Percentiles rank a stretch among this genome's conserved stretches.
Conservation (phyloP, 2,329 filamentous ascomycete genomes). For the Fusarium poae region DNA sequence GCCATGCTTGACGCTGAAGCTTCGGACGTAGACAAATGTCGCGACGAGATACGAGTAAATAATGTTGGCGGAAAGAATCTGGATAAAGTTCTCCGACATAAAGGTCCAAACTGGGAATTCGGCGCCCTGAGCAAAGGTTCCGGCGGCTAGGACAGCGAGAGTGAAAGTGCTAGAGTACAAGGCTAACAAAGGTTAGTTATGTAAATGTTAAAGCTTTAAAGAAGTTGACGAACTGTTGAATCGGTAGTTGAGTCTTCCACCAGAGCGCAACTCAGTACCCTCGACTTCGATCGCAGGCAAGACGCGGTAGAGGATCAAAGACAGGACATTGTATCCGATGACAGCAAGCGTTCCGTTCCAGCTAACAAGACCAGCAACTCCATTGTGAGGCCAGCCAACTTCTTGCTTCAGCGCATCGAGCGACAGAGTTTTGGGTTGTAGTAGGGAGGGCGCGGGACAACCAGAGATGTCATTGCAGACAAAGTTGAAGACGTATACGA, state of each 20-base stretch:
- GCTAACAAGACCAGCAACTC: constrained; percentile 77
- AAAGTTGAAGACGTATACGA: constrained; percentile 84
- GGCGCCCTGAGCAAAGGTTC: constrained; percentile 81
- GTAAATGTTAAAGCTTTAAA: constrained; percentile 25
- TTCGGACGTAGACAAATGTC: constrained; percentile 82
- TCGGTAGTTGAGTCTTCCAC: constrained; percentile 83
- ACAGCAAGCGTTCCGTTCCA: constrained; percentile 77
- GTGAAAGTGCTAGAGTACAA: constrained; percentile 81
- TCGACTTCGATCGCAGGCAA: constrained; percentile 80
- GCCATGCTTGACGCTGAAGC: constrained; percentile 83
- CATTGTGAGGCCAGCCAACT: constrained; percentile 82
- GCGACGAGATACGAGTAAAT: constrained; percentile 80
- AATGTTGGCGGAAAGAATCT: constrained; percentile 86
- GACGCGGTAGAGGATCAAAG: constrained; percentile 78
- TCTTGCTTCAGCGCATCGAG: constrained; percentile 81
- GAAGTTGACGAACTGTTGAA: constrained; percentile 73
- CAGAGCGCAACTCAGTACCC: constrained; percentile 77
- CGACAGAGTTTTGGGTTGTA: constrained; percentile 78
- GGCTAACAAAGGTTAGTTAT: constrained; percentile 62
- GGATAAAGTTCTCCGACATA: constrained; percentile 90
- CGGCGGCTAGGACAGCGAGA: constrained; percentile 76
- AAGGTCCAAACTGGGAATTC: constrained; percentile 92
- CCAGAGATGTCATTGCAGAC: constrained; percentile 93
- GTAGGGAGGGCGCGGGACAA: constrained; percentile 86
- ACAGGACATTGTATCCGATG: constrained; percentile 82